phyloP scores from a whole-genome alignment of 768 basidiomycete genomes.

The Tylopilus rubrobrunneus region DNA sequence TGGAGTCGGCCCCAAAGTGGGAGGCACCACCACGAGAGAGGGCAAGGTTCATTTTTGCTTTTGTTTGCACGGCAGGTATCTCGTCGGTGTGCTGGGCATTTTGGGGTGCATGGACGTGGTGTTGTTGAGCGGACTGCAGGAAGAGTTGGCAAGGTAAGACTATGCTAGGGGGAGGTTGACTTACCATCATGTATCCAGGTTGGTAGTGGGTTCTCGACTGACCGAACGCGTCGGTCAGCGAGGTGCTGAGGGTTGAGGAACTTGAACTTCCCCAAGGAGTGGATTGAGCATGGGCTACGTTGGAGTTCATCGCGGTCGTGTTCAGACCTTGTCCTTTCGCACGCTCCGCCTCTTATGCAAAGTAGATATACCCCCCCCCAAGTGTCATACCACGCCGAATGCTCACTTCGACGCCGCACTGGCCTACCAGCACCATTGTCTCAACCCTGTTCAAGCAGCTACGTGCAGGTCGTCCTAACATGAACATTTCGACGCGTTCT shows the following conservation, averaged over 20 bases:
- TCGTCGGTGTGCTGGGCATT: conserved; percentile 67
- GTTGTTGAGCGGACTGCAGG: conserved; percentile 60
- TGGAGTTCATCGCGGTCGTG: conserved; percentile 18
- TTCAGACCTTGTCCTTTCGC: conserved; percentile 2
- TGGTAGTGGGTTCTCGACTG: conserved; percentile 78
- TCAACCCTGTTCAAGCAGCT: no score
- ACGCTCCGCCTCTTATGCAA: no score
- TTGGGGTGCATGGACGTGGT: conserved; percentile 51
- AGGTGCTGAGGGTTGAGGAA: conserved; percentile 42
- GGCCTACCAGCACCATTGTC: no score
- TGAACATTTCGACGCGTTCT: no score
- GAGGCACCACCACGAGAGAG: conserved; percentile 59
- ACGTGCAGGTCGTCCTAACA: no score
- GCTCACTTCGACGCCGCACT: no score
- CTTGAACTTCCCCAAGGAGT: conserved; percentile 52
- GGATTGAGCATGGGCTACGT: conserved; percentile 37
- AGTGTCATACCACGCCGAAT: no score
- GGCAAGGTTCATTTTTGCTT: conserved; percentile 74
- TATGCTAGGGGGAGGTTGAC: conserved; percentile 13
- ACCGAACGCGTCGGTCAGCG: conserved; percentile 63
- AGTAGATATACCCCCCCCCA: no score
- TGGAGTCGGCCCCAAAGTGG: conserved; percentile 80
- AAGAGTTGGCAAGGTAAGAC: background rate
- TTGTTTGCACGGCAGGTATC: conserved; percentile 70
- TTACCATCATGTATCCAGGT: conserved; percentile 75